Evolutionary conservation across 2,329 filamentous ascomycete genomes (phyloP), one percentile per base, ranked within the genome.

Genomic region (Alternaria panax): DNA sequence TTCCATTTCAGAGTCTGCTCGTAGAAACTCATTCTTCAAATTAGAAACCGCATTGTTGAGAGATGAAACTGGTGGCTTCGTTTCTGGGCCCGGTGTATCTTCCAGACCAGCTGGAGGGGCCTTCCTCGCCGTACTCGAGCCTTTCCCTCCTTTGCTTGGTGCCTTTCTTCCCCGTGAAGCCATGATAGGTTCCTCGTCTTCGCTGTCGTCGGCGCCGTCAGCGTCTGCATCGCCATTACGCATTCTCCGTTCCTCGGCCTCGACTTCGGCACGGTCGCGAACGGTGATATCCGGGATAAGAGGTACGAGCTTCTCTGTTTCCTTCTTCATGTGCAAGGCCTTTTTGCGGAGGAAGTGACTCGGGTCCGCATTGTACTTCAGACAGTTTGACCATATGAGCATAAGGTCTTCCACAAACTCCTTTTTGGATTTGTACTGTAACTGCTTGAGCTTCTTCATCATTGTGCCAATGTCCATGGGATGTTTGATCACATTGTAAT

Each of bases 401-500:
- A 96, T 94, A 9, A 99, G 84, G 75, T 99, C 95, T 30, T 91
- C 87, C 25, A 98, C 93, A 67, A 99, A 99, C 24, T 99, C 95
- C 62, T 91, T 87, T 81, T 99, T 99, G 30, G 81, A 83, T 70
- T 82, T 83, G 75, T 84, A 84, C n/a, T 77, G 74, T 24, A 83
- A 72, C 57, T 79, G 77, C 88, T 89, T 88, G 90, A 99, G 87
- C 81, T 98, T 99, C 82, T 99, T 99, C 63, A 96, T 97, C 93
- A 99, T 98, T 47, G 89, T 90, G 36, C 95, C 95, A 57, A 99
- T 88, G 76, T 99, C 95, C 95, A 99, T 99, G 2, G 95, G 95
- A 46, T 93, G 90, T 80, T 96, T 97, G 80, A 98, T 97, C 64
- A 95, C 87, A 68, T 87, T 90, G 78, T 96, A 93, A 79, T 99